Evolutionary conservation across 2,329 filamentous ascomycete genomes (phyloP), one percentile per base, ranked within the genome.

Genomic region (Xylaria sp.): DNA sequence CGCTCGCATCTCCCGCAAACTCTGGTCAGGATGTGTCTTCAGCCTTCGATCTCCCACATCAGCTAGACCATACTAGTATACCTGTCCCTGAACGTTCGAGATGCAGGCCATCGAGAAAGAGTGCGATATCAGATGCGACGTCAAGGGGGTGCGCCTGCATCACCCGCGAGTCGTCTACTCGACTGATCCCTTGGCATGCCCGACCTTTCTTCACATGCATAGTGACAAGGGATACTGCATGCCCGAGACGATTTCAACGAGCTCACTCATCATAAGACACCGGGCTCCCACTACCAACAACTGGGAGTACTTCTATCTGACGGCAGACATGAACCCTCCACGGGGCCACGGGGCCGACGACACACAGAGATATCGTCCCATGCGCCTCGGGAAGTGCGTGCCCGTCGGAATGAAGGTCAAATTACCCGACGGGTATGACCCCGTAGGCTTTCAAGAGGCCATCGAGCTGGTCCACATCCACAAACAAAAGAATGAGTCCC

Each of bases 181-280:
- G 13, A 52, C 59, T 18, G 59, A 62, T 41, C 59, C 59, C 12
- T 9, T 37, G 31, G 59, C 46, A 62, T 62, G 59, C 20, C 59
- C 59, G 10, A 62, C 59, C 18, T 62, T 62, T 62, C 59, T 62
- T 28, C 59, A 62, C 12, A 37, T 62, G 46, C 59, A 62, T n/a
- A 18, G 52, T n/a, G 23, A 62, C 28, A 62, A 39, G 2, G 59
- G 59, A 28, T 52, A 18, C 7, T 62, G 59, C 31, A 62, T 62
- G 31, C 59, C 59, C 9, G 59, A 62, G 18, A 52, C 59, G 18
- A 62, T 62, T n/a, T 51, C 59, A 18, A 62, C 59, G 8, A 41
- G 59, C 48, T 62, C 59, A 1, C 44, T 62, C 28, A 52, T 62
- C 31, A 62, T 62, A n/a, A 51, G 41, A 28, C 46, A 51, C 31